Percentiles rank a stretch among this genome's conserved stretches.
Conservation (phyloP, 2,329 filamentous ascomycete species). For the Colletotrichum phormii region DNA sequence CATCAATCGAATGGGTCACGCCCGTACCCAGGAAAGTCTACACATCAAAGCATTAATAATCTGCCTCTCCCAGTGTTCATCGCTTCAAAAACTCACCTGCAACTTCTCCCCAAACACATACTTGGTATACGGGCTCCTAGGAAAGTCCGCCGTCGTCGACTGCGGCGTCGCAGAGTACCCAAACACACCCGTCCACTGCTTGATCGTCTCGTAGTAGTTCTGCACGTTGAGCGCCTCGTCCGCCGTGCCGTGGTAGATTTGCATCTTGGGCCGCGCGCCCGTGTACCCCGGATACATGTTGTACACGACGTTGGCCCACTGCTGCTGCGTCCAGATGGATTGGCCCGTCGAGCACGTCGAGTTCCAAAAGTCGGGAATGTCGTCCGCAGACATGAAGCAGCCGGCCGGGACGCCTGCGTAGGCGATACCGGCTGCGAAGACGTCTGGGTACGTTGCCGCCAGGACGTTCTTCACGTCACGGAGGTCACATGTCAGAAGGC, state of each 20-base stretch:
- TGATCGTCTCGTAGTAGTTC: slow-evolving; percentile 69
- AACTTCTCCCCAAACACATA: slow-evolving; percentile 51
- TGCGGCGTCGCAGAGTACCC: slow-evolving; percentile 50
- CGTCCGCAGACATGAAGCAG: slow-evolving; percentile 58
- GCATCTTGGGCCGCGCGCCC: slow-evolving; percentile 65
- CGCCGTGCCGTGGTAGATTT: slow-evolving; percentile 67
- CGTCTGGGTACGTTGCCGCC: slow-evolving; percentile 64
- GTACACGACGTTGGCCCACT: slow-evolving; percentile 55
- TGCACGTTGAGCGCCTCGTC: slow-evolving; percentile 62
- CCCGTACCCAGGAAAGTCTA: slow-evolving; percentile 33
- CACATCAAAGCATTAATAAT: not conserved
- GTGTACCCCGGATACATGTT: slow-evolving; percentile 63
- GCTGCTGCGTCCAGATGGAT: slow-evolving; percentile 52
- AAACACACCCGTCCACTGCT: slow-evolving; percentile 66
- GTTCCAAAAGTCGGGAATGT: slow-evolving; percentile 63
- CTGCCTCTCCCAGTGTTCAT: not conserved
- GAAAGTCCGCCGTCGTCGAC: slow-evolving; percentile 46
- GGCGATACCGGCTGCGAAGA: slow-evolving; percentile 63
- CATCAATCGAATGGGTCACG: slow-evolving; percentile 34
- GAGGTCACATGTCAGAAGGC: not conserved
- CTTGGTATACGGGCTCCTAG: slow-evolving; percentile 52
- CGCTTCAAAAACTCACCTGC: slow-evolving; percentile 34
- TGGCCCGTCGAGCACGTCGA: slow-evolving; percentile 64
- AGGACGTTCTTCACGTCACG: slow-evolving; percentile 52
- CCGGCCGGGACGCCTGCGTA: slow-evolving; percentile 68